Conservation (phyloP, 1,139 yeast species). For the Yarrowia galli region DNA sequence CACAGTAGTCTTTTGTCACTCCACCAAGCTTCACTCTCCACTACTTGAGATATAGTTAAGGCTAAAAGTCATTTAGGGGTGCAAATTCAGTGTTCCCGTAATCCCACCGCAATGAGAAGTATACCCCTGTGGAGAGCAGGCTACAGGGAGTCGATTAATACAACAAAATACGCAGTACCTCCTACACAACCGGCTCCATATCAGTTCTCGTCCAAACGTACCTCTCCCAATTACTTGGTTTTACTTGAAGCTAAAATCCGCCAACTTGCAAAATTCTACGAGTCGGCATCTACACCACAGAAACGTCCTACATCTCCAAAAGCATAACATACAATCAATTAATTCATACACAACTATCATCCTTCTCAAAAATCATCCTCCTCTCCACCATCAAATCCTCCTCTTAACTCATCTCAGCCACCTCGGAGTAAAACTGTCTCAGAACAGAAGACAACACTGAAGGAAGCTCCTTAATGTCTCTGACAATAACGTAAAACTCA, state of each 20-base stretch:
- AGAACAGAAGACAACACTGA: conserved; percentile 87
- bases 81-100: neutral
- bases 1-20: too few relatives aligned
- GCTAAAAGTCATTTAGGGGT: neutral
- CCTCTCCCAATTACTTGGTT: too few relatives aligned
- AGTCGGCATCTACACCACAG: too few relatives aligned
- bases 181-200: too few relatives aligned
- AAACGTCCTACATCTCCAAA: neutral
- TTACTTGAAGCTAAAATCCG: too few relatives aligned
- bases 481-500: conserved; percentile 93
- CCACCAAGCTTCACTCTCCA: too few relatives aligned
- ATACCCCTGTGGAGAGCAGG: too few relatives aligned
- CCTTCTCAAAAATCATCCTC: conserved; percentile 27
- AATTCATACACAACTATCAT: conserved; percentile 15
- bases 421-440: conserved; percentile 88
- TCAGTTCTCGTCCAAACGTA: too few relatives aligned
- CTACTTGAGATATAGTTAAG: neutral
- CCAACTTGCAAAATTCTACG: too few relatives aligned
- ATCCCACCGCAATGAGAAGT: neutral
- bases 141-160: too few relatives aligned
- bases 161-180: too few relatives aligned
- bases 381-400: neutral
- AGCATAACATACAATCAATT: neutral
- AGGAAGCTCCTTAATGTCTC: conserved; percentile 87
- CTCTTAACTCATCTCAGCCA: conserved; percentile 51